Base-by-base conservation (phyloP, 805 yeast genomes). In the Candida anglica region DNA sequence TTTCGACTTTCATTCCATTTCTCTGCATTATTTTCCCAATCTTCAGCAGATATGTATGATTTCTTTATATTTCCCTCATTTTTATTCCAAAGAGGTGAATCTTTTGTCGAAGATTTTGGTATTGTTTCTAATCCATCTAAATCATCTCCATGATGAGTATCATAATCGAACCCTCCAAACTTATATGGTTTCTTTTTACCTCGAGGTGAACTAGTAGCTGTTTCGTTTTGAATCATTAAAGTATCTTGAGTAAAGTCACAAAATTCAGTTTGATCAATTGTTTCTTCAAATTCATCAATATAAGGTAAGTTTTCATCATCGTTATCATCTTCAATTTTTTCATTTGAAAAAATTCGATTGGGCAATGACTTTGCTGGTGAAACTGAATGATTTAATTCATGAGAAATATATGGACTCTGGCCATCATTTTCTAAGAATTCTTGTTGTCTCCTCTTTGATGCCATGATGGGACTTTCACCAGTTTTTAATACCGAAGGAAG, bases 401-500 rank as follows among this genome's bases (percentile, higher is more conserved):
- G n/a, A n/a, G n/a, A n/a, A n/a, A n/a, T n/a, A n/a, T n/a, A n/a
- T n/a, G n/a, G n/a, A n/a, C n/a, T n/a, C n/a, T n/a, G n/a, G n/a
- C n/a, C n/a, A n/a, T n/a, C n/a, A n/a, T n/a, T n/a, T 22, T 14
- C 4, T n/a, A 22, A 22, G n/a, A 14, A 9, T 5, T 28, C 33
- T 16, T 28, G 28, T 27, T 52, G 50, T 31, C 44, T 42, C 13
- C 61, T 37, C 36, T 52, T 51, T 4, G 45, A 33, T 28, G 50
- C 49, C 47, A 56, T 42, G 1, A 60, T 60, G 0, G 58, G 62
- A 29, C 62, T 56, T 31, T 54, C 60, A 2, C 63, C 58, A 15
- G 42, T 49, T 36, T 50, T 56, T 19, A 62, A 42, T 1, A 62
- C 66, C 2, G 66, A 43, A 6, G 68, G 68, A 15, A 62, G 41